Evolutionary conservation across 352 stramenopile genomes (phyloP), one percentile per base, ranked within the genome.

Genomic region (Aphanomyces astaci): DNA sequence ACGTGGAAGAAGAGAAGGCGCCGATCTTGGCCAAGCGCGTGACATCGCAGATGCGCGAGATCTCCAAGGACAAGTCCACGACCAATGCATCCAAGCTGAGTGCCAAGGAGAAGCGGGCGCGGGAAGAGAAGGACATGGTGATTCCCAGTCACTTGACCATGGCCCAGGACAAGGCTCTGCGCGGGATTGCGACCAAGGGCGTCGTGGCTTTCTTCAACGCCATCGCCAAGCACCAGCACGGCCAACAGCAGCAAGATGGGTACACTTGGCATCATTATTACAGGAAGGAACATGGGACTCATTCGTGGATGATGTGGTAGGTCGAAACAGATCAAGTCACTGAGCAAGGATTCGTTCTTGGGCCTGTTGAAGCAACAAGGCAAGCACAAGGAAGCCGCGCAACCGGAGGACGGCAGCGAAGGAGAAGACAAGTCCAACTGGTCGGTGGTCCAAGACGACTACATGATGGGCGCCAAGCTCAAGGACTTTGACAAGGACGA

Each of bases 131-230:
- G 63, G 82, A 91, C 71, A 89, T 90, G 78, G 72, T 83, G 4
- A 72, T 92, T 36, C 86, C 86, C 0, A 71, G 78, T 66, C 75
- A 84, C 63, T 73, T 77, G 51, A 91, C 81, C 1, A 77, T 77
- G 4, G 77, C 72, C 2, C 76, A 88, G 66, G 86, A 94, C 77
- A 77, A 84, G 27, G 74, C 82, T 22, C 70, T 92, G 62, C 82
- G 84, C n/a, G 84, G 79, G 73, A 89, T 91, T 64, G 83, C 86
- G 31, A 94, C 86, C 4, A 92, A 91, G 77, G 86, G 86, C 73
- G 86, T 94, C 49, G 86, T 94, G 17, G 83, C 86, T 30, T 70
- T 94, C 27, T 94, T 94, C 66, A 94, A 94, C 62, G 86, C 86
- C 13, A 94, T 94, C 56, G 75, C 86, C 53, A 92, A 91, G 76